phyloP scores from a whole-genome alignment of 2,329 filamentous ascomycete species.

The Aspergillus costaricaensis region DNA sequence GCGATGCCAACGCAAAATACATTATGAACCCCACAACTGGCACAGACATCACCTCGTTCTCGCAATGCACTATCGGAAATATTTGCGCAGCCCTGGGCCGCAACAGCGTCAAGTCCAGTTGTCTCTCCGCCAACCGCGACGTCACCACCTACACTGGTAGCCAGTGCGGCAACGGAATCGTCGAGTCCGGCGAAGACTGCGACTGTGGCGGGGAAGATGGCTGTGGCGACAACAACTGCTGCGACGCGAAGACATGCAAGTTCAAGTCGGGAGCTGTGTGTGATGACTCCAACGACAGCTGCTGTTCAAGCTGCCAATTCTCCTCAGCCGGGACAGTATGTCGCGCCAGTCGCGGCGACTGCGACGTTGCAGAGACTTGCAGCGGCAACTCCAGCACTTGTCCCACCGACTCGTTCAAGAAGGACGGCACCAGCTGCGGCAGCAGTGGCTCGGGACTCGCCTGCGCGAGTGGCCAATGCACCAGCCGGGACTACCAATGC shows the following conservation, averaged over 20 bases:
- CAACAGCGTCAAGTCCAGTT: constrained; percentile 73
- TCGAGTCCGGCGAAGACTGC: constrained; percentile 90
- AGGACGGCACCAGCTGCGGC: constrained; percentile 74
- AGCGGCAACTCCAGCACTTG: constrained; percentile 71
- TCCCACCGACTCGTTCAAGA: constrained; percentile 68
- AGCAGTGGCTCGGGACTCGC: constrained; percentile 56
- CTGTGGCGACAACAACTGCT: constrained; percentile 78
- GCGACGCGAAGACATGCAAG: constrained; percentile 81
- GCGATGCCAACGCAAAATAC: constrained; percentile 74
- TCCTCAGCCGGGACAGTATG: constrained; percentile 69
- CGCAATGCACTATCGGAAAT: constrained; percentile 86
- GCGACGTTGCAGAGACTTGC: constrained; percentile 84
- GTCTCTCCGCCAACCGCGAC: constrained; percentile 81
- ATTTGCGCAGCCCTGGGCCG: constrained; percentile 83
- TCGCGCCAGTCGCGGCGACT: constrained; percentile 73
- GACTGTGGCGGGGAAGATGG: constrained; percentile 80
- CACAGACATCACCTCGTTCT: constrained; percentile 74
- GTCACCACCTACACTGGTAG: constrained; percentile 78
- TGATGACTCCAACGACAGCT: constrained; percentile 57
- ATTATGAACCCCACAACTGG: constrained; percentile 96
- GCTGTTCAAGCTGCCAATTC: constrained; percentile 48
- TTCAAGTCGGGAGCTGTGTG: constrained; percentile 77
- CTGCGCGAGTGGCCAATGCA: constrained; percentile 93
- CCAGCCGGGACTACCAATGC: constrained; percentile 87
- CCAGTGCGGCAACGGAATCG: constrained; percentile 95